Conservation (phyloP, 2,329 filamentous ascomycete genomes). For the Lachnellula hyalina region DNA sequence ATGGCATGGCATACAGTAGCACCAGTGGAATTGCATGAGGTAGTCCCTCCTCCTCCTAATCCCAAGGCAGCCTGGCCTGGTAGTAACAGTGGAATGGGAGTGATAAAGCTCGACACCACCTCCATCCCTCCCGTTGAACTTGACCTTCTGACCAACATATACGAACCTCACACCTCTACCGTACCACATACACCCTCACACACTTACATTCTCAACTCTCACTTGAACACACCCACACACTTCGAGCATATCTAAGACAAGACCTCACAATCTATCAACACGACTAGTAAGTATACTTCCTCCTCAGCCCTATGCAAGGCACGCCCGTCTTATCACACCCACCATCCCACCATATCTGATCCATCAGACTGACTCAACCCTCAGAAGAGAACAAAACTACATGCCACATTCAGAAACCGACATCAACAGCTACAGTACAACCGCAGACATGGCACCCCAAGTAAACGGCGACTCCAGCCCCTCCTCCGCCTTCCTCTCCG, state of each 20-base stretch:
- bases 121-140: not conserved
- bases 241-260: not conserved
- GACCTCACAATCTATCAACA: not conserved
- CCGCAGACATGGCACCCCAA: constrained; percentile 34
- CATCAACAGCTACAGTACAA: constrained; percentile 1
- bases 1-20: no score
- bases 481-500: constrained; percentile 49
- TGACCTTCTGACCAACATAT: constrained; percentile 4
- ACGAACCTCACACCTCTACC: no score
- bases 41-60: no score
- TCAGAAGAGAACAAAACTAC: constrained; percentile 1
- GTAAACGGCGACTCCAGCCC: constrained; percentile 46
- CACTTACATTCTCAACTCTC: no score
- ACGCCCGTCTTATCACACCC: not conserved
- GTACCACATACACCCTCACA: not conserved
- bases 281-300: not conserved
- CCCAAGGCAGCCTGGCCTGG: no score
- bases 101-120: constrained; percentile 9
- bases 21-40: not conserved
- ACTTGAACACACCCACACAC: not conserved
- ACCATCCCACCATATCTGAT: not conserved
- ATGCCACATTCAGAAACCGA: constrained; percentile 20
- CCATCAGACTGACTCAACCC: not conserved
- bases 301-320: constrained; percentile 10
- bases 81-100: no score